Conservation (phyloP, 768 basidiomycete species). For the Agaricus sinodeliciosus region DNA sequence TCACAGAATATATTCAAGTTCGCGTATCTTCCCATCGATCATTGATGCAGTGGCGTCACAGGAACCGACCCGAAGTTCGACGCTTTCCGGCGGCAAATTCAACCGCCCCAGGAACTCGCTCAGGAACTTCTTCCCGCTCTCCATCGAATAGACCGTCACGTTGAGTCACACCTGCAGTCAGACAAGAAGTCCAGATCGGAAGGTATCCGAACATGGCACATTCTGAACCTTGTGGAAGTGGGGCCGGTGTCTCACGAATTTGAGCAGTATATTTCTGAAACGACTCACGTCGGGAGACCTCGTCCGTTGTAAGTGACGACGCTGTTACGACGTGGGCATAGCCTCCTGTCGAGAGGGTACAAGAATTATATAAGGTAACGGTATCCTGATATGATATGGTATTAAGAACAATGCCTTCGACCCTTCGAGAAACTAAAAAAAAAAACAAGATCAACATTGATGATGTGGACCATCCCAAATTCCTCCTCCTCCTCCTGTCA, state of each 20-base stretch:
- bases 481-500: constrained; percentile 14
- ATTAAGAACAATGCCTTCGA: constrained; percentile 2
- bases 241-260: constrained; percentile 21
- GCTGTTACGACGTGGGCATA: not conserved
- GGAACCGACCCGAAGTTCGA: constrained; percentile 19
- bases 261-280: constrained; percentile 14
- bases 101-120: constrained; percentile 19
- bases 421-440: constrained; percentile 1
- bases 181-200: no score
- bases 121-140: not conserved
- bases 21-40: no score
- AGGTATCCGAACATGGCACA: no score
- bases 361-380: not conserved
- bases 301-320: not conserved
- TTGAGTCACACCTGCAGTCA: no score
- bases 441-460: not conserved
- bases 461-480: constrained; percentile 9
- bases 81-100: constrained; percentile 24
- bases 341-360: not conserved
- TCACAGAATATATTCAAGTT: no score
- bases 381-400: constrained; percentile 7
- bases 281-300: constrained; percentile 4
- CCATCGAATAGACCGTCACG: not conserved
- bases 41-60: constrained; percentile 24
- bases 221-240: constrained; percentile 28